Percentiles rank a stretch among this genome's conserved stretches.
Evolutionary conservation across 768 basidiomycete genomes (phyloP).

Genomic region (Rhizopogon vesiculosus): DNA sequence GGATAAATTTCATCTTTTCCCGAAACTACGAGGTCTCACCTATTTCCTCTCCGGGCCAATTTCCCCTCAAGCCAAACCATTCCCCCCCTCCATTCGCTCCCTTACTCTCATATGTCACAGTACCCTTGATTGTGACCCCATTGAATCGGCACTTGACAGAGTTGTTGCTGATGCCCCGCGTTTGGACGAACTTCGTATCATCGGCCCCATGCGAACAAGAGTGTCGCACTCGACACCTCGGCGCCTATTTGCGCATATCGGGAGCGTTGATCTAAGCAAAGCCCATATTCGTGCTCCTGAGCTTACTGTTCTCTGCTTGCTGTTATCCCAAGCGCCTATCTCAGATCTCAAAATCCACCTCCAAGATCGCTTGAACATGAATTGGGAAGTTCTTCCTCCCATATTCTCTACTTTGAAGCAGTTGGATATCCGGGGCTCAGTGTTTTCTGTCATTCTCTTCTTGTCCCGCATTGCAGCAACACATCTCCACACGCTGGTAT

Average conservation of each 20-base stretch:
- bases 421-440: conserved; percentile 1
- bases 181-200: not conserved
- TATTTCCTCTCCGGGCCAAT: conserved; percentile 2
- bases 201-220: not conserved
- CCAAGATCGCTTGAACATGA: not conserved
- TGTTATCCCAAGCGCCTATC: not conserved
- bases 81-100: conserved; percentile 2
- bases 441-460: not conserved
- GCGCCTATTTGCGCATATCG: not conserved
- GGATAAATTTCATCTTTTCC: not conserved
- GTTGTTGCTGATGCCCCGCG: not conserved
- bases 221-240: not conserved
- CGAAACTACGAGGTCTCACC: not conserved
- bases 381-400: not conserved
- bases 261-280: not conserved
- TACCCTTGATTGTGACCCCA: not conserved
- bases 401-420: not conserved
- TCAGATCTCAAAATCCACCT: not conserved
- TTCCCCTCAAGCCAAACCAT: not conserved
- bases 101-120: not conserved
- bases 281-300: not conserved
- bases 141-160: not conserved
- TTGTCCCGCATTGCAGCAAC: not conserved
- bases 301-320: not conserved
- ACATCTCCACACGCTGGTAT: not conserved